Base-by-base conservation (phyloP, 2,329 filamentous ascomycete genomes). In the Fusarium sp. region DNA sequence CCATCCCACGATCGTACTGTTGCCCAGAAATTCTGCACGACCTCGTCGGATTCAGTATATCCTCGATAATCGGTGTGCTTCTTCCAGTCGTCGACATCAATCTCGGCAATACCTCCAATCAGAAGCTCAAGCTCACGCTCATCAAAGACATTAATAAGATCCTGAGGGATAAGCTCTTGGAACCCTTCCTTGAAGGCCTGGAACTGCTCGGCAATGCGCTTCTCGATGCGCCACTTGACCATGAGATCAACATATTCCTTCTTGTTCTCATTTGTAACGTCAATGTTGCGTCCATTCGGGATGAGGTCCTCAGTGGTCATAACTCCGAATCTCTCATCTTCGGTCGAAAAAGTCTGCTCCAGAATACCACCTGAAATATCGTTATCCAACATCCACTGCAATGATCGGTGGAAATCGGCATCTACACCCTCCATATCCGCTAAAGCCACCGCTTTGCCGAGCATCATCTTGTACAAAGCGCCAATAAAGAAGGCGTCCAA, bases 51-150 rank as follows among this genome's bases (percentile, higher is more conserved):
- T 83, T 99, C 96, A 13, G 97, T 98, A 87, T 99, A 99, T 59
- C 96, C 96, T 76, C 96, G 92, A 83, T 99, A 99, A 80, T 99
- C 96, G 49, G 96, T 99, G 84, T 99, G 96, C 87, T 99, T 99
- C 92, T 99, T 98, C 96, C 96, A 99, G 83, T 99, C 96, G 67
- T 99, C 96, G 18, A 99, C 95, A 78, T 99, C 96, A 75, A 99
- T 99, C 83, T 99, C 96, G n/a, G 96, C 96, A 76, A 99, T 99
- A 87, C 96, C 96, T 73, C 96, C 96, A 79, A 99, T 98, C 75
- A 99, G 88, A 74, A 99, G 85, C 83, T 99, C 96, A 50, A 99
- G 87, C 83, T 99, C 96, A 77, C 96, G 93, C 86, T 99, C 96
- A 78, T 99, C 96, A 78, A 99, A 99, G 42, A 99, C 96, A 77